Evolutionary conservation across 2,329 filamentous ascomycete species (phyloP).

Genomic region (Sporothrix inflata): DNA sequence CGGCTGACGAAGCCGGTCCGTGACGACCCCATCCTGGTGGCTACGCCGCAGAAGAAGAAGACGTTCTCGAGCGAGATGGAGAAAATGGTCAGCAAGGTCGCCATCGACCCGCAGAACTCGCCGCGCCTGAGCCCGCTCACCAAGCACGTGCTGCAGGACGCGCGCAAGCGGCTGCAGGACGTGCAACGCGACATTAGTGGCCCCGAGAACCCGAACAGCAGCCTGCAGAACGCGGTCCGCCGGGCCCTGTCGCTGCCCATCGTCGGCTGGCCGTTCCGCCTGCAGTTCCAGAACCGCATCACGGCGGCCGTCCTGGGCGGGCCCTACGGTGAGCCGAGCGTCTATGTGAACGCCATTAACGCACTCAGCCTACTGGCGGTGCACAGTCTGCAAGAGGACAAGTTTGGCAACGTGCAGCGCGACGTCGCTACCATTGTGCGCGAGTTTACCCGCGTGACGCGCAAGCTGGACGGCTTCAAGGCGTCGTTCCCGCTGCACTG

Average conservation of each 20-base stretch:
- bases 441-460: slow-evolving; percentile 69
- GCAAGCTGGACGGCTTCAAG: slow-evolving; percentile 70
- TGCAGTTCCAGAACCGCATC: slow-evolving; percentile 67
- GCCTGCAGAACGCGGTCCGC: slow-evolving; percentile 54
- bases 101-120: slow-evolving; percentile 52
- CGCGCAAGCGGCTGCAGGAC: slow-evolving; percentile 54
- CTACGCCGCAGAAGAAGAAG: slow-evolving; percentile 42
- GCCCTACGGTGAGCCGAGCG: slow-evolving; percentile 69
- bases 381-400: slow-evolving; percentile 77
- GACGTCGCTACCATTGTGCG: slow-evolving; percentile 77
- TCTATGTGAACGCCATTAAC: slow-evolving; percentile 73
- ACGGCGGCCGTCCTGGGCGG: slow-evolving; percentile 70
- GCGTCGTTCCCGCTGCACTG: slow-evolving; percentile 66
- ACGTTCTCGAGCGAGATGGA: slow-evolving; percentile 50
- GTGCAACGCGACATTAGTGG: slow-evolving; percentile 60
- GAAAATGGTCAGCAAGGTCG: slow-evolving; percentile 49
- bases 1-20: slow-evolving; percentile 47
- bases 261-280: slow-evolving; percentile 70
- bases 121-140: slow-evolving; percentile 56
- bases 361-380: slow-evolving; percentile 71
- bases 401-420: slow-evolving; percentile 81
- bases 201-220: slow-evolving; percentile 52
- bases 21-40: slow-evolving; percentile 52
- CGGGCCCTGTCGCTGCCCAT: slow-evolving; percentile 51
- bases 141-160: slow-evolving; percentile 53